phyloP scores from a whole-genome alignment of 2,329 filamentous ascomycete species.

The Fusarium sp. region DNA sequence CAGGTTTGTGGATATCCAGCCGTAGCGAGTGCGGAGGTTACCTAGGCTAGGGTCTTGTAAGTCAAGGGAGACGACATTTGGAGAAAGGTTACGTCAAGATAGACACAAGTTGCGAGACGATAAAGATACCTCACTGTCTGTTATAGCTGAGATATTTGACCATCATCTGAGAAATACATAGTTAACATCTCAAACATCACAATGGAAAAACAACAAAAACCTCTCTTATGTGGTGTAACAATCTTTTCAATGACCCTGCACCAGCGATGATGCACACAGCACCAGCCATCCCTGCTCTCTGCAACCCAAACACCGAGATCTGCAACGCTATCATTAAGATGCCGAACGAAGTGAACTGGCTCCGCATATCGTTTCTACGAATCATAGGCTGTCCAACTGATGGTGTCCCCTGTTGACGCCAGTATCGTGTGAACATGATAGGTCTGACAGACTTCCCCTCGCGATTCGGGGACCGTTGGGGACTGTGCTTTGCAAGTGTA shows the following conservation, averaged over 20 bases:
- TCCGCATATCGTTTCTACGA: neutral
- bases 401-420: neutral
- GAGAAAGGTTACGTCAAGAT: neutral
- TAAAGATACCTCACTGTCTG: neutral
- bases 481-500: conserved; percentile 21
- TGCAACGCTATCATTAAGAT: conserved; percentile 22
- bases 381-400: neutral
- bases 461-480: conserved; percentile 38
- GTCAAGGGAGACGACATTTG: neutral
- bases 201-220: neutral
- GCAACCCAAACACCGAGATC: conserved; percentile 32
- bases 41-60: neutral
- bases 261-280: neutral
- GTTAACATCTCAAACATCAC: neutral
- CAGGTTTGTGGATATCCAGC: conserved; percentile 15
- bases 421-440: conserved; percentile 17
- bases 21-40: conserved; percentile 15
- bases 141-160: neutral
- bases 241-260: neutral
- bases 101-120: neutral
- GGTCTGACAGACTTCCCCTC: conserved; percentile 6
- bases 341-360: conserved; percentile 18
- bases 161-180: neutral
- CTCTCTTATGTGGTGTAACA: conserved; percentile 14
- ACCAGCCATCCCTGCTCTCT: conserved; percentile 11